Percentiles rank a stretch among this genome's conserved stretches.
These are phyloP conservation scores for Sporothrix mexicana DNA, from an alignment of 2,329 filamentous ascomycete species.

Conservation along the genomic window DNA sequence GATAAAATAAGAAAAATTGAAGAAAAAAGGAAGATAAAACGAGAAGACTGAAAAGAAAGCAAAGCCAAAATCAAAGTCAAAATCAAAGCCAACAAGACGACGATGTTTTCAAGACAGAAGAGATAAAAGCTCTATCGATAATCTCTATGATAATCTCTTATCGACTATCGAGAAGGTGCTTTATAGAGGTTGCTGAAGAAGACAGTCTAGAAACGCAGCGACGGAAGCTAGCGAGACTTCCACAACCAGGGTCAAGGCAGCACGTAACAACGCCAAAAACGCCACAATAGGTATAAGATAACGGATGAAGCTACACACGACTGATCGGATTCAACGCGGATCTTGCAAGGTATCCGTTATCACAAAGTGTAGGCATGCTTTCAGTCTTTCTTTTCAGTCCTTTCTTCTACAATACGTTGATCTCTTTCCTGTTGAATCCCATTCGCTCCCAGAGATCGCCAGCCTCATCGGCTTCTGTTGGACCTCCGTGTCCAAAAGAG, in stretches of 20 bases:
- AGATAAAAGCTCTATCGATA: constrained; percentile 11
- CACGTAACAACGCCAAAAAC: background rate
- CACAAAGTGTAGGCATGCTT: background rate
- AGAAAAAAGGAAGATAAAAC: background rate
- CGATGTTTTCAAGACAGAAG: background rate
- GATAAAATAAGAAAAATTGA: background rate
- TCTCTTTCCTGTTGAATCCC: background rate
- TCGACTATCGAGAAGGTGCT: constrained; percentile 18
- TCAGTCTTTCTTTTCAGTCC: too few species aligned
- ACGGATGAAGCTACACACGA: background rate
- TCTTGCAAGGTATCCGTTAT: constrained; percentile 16
- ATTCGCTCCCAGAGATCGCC: background rate
- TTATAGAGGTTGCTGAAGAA: constrained; percentile 7
- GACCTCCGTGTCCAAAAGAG: constrained; percentile 7
- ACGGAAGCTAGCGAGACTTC: constrained; percentile 20
- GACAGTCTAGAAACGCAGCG: background rate
- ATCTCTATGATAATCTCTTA: background rate
- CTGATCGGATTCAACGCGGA: background rate
- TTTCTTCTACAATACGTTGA: too few species aligned
- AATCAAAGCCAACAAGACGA: background rate
- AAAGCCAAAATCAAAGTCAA: background rate
- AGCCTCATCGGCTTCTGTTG: constrained; percentile 15
- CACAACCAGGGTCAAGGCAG: background rate
- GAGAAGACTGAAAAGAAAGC: background rate
- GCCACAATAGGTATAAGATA: background rate